Conservation (phyloP, 2,329 filamentous ascomycete genomes). For the Nigrospora sphaerica region DNA sequence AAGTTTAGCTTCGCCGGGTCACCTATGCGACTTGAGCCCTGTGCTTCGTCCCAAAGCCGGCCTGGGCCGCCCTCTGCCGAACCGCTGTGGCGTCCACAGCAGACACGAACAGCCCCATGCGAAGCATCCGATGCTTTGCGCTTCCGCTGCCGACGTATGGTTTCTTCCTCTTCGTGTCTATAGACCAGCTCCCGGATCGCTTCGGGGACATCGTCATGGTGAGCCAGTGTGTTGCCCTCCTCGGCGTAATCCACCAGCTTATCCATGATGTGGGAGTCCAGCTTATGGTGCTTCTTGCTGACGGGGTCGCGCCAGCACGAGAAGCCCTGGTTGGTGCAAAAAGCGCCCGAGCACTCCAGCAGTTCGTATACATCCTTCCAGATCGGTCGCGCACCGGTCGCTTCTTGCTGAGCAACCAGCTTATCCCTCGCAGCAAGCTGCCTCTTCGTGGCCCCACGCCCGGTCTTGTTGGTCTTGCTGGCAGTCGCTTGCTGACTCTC, state of each 20-base stretch:
- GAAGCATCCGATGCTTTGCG: not conserved
- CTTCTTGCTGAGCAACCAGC: constrained; percentile 1
- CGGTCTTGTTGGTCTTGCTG: constrained; percentile 1
- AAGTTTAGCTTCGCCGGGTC: no score
- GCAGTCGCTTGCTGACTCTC: not conserved
- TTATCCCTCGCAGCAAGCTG: constrained; percentile 1
- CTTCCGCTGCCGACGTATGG: constrained; percentile 2
- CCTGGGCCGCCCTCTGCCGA: no score
- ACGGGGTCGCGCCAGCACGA: constrained; percentile 2
- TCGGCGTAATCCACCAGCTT: constrained; percentile 2
- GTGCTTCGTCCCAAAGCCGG: no score
- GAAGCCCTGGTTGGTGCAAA: constrained; percentile 1
- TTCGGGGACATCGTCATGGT: constrained; percentile 2
- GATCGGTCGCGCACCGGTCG: not conserved
- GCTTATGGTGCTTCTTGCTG: constrained; percentile 2
- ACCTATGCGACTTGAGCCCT: not conserved
- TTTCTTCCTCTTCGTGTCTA: constrained; percentile 1
- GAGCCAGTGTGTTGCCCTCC: not conserved
- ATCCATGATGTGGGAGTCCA: constrained; percentile 3
- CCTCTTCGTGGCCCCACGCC: constrained; percentile 4
- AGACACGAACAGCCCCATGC: not conserved
- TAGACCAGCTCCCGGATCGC: constrained; percentile 2
- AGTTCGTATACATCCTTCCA: constrained; percentile 3
- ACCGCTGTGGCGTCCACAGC: not conserved
- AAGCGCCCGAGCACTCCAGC: not conserved